Percentiles rank a stretch among this genome's conserved stretches.
These are phyloP conservation scores for Fusarium zealandicum DNA, from an alignment of 2,329 filamentous ascomycete genomes.

Conservation along the genomic window DNA sequence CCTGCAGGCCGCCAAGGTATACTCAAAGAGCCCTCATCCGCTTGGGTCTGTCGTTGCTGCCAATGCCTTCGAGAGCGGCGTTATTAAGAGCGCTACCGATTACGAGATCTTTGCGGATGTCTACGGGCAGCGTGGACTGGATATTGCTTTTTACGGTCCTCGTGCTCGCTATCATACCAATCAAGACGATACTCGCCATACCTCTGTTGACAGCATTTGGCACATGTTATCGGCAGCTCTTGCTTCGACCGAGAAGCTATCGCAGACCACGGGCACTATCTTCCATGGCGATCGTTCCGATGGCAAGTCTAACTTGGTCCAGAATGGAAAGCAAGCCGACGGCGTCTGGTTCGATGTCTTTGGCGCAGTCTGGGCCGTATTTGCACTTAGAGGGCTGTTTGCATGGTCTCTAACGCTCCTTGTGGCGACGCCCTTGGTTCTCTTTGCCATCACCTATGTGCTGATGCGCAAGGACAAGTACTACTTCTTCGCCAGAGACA, in stretches of 20 bases:
- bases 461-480: constrained; percentile 79
- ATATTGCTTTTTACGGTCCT: constrained; percentile 90
- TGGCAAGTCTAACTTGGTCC: constrained; percentile 64
- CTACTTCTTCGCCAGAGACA: constrained; percentile 79
- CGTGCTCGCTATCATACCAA: constrained; percentile 89
- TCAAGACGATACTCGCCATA: constrained; percentile 84
- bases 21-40: constrained; percentile 73
- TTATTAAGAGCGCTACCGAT: constrained; percentile 87
- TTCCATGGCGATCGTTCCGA: constrained; percentile 69
- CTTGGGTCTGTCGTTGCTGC: constrained; percentile 83
- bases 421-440: constrained; percentile 76
- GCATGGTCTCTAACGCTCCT: constrained; percentile 85
- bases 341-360: constrained; percentile 97
- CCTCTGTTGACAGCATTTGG: constrained; percentile 77
- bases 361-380: constrained; percentile 78
- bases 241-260: constrained; percentile 74
- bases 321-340: constrained; percentile 69
- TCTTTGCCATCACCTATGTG: constrained; percentile 73
- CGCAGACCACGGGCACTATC: constrained; percentile 68
- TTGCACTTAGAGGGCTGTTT: constrained; percentile 83
- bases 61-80: constrained; percentile 81
- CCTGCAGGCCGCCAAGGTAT: constrained; percentile 82
- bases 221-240: constrained; percentile 92
- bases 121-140: constrained; percentile 84
- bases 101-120: constrained; percentile 82